A percentile compares a stretch with the other conserved stretches of the same genome.
phyloP scores from a whole-genome alignment of 2,329 filamentous ascomycete species.

The Dactylellina drechsleri region DNA sequence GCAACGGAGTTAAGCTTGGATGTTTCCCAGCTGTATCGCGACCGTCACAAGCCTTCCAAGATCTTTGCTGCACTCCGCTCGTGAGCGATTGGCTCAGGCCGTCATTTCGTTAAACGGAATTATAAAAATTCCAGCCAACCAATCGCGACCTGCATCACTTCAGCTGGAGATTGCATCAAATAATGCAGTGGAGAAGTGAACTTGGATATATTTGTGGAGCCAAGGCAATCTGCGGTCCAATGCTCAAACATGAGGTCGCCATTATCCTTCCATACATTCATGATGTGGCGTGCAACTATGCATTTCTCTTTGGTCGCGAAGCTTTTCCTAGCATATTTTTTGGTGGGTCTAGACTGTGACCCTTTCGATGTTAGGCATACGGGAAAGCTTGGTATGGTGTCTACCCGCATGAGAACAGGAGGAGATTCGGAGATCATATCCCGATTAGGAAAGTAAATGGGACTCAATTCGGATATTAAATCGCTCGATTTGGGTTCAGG shows the following conservation, averaged over 20 bases:
- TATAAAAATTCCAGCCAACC: neutral
- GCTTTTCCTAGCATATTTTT: neutral
- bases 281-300: constrained; percentile 22
- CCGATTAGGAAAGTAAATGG: too few species aligned
- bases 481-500: neutral
- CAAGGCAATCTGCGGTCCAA: constrained; percentile 2
- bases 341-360: constrained; percentile 20
- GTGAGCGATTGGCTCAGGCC: neutral
- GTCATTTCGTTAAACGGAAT: neutral
- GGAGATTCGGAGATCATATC: too few species aligned
- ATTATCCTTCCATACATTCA: neutral
- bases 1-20: too few species aligned
- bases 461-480: constrained; percentile 11
- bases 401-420: too few species aligned
- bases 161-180: constrained; percentile 5
- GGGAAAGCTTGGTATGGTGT: constrained; percentile 23
- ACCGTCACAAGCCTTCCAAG: neutral
- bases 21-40: too few species aligned
- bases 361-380: constrained; percentile 1
- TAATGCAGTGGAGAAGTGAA: too few species aligned
- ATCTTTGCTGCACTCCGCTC: neutral
- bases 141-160: neutral
- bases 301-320: neutral
- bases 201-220: neutral
- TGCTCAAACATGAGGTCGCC: neutral